Evolutionary conservation across 306 rosid species (phyloP).

Genomic region (Abrus pulchellus): DNA sequence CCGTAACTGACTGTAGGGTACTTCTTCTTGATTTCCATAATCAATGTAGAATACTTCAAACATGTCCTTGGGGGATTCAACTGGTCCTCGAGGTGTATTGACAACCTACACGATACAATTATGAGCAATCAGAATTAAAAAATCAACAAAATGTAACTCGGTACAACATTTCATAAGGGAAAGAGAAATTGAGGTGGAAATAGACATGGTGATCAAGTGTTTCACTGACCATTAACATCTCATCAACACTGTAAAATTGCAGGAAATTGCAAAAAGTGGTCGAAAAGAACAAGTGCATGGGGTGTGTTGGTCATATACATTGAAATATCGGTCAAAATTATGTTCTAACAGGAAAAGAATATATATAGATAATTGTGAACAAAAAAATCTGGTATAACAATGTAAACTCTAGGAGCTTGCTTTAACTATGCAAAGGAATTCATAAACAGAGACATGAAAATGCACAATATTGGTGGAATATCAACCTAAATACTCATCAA

Average conservation of each 20-base stretch:
- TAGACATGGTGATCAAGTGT: background rate
- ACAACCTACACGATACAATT: slow-evolving; percentile 69
- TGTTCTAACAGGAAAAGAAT: background rate
- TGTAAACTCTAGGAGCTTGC: slow-evolving; percentile 20
- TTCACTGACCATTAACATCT: slow-evolving; percentile 12
- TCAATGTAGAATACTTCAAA: slow-evolving; percentile 96
- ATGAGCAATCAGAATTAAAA: slow-evolving; percentile 42
- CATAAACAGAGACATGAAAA: slow-evolving; percentile 2
- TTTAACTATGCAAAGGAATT: background rate
- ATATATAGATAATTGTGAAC: background rate
- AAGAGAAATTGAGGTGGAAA: background rate
- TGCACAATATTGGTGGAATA: slow-evolving; percentile 5
- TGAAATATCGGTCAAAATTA: background rate
- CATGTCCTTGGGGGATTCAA: slow-evolving; percentile 75
- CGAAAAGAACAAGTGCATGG: background rate
- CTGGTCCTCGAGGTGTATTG: slow-evolving; percentile 88
- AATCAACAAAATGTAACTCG: background rate
- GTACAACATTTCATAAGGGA: slow-evolving; percentile 17
- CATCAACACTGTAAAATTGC: background rate
- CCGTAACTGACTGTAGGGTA: slow-evolving; percentile 75
- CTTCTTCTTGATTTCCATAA: slow-evolving; percentile 93
- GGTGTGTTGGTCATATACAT: background rate
- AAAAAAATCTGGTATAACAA: slow-evolving; percentile 5
- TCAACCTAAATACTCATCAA: slow-evolving; percentile 20
- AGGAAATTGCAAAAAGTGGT: slow-evolving; percentile 1